phyloP scores from a whole-genome alignment of 306 rosid genomes.

The Prosopis cineraria region DNA sequence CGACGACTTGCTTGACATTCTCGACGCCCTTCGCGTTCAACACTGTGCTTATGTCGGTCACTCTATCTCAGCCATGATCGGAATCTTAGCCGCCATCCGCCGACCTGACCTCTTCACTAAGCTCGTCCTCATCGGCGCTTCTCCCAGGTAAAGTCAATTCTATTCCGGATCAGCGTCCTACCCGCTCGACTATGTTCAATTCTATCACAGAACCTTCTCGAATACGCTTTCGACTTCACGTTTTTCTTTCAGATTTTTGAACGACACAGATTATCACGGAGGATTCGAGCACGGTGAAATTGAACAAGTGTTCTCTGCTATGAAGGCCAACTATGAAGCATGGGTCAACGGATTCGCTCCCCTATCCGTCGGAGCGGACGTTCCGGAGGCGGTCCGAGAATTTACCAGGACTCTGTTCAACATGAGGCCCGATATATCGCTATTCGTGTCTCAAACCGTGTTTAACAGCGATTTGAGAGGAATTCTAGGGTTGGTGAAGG shows the following conservation, averaged over 20 bases:
- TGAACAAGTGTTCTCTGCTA: conserved; percentile 65
- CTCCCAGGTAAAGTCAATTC: conserved; percentile 62
- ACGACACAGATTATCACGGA: conserved; percentile 84
- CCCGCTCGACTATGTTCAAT: neutral
- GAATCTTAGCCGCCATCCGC: conserved; percentile 85
- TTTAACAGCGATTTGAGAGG: conserved; percentile 88
- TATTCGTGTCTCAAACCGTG: conserved; percentile 63
- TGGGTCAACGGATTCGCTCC: conserved; percentile 95
- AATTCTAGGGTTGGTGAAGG: conserved; percentile 70
- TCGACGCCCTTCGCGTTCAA: conserved; percentile 61
- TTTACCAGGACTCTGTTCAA: conserved; percentile 86
- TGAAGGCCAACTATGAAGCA: conserved; percentile 80
- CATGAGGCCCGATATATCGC: conserved; percentile 90
- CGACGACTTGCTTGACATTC: conserved; percentile 81
- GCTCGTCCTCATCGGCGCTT: conserved; percentile 91
- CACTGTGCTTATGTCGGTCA: conserved; percentile 92
- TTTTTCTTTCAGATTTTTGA: conserved; percentile 58
- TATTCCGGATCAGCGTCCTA: neutral
- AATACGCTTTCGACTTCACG: neutral
- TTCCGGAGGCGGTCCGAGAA: conserved; percentile 77
- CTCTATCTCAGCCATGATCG: conserved; percentile 98
- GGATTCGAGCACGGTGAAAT: conserved; percentile 78
- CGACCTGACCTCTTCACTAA: conserved; percentile 87
- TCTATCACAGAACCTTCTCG: neutral
- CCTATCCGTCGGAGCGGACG: conserved; percentile 80